Evolutionary conservation across 2,329 filamentous ascomycete genomes (phyloP), one percentile per base, ranked within the genome.

Genomic region (Myotisia sp.): DNA sequence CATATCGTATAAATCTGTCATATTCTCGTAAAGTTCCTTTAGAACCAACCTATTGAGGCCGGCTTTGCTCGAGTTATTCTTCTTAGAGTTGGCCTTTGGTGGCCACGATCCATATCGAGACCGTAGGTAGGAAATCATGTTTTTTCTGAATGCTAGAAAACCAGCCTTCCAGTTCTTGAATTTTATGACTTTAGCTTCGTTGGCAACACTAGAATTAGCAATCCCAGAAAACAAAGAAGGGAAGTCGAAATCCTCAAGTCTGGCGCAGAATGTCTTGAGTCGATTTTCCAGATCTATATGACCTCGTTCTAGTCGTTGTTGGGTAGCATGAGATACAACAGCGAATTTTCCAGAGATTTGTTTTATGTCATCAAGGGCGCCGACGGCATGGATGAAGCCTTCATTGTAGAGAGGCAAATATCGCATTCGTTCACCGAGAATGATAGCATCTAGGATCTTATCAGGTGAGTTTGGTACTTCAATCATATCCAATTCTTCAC

Each of bases 171-270:
- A 95, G 18, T 71, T 69, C 54, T 85, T 84, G 63, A 92, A 95
- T 14, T 77, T 75, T 27, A 93, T 72, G 12, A 74, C 63, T 52
- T 77, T 86, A 42, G 82, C 76, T 54, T 92, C 84, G 1, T 68
- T 67, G 14, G 74, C 70, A 1, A 79, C 83, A 7, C 78, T 86
- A 3, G 84, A 92, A 54, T 77, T 85, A 49, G 83, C 87, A 44
- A 85, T 74, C 21, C 90, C 90, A 0, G 84, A 74, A 51, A 93
- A 95, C 4, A 95, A 63, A 0, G 82, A 80, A 0, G 86, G 85
- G 47, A 93, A 94, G 20, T 94, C 83, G 46, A 95, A 95, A 41
- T 84, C 74, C 38, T 81, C 75, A n/a, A 95, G 63, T 27, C 81
- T 77, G 20, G 64, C 61, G 43, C 81, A 78, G 44, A 85, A 72